A percentile compares a stretch with the other conserved stretches of the same genome.
Conservation (phyloP, 192 early-diverging fungal species). For the Backusella luteola region DNA sequence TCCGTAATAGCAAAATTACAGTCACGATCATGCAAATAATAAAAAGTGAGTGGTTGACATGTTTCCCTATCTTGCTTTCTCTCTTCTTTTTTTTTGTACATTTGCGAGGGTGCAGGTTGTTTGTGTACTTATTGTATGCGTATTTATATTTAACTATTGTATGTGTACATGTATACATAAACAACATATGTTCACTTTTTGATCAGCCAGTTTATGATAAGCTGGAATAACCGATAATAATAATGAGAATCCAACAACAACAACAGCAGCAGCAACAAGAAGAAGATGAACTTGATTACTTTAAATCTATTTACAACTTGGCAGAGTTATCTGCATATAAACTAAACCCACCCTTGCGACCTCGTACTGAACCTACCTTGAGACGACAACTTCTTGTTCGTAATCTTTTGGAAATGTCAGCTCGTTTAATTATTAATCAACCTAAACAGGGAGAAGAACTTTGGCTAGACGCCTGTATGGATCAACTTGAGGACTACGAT, state of each 20-base stretch:
- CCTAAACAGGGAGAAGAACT: conserved; percentile 15
- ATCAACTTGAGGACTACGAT: conserved; percentile 22
- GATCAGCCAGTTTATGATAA: background rate
- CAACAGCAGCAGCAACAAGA: background rate
- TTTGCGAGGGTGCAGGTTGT: background rate
- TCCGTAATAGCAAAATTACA: background rate
- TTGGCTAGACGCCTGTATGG: conserved; percentile 34
- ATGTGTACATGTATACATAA: conserved; percentile 1
- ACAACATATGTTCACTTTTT: background rate
- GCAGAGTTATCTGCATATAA: conserved; percentile 7
- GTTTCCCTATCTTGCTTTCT: background rate
- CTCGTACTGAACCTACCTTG: conserved; percentile 17
- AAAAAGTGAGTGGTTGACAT: background rate
- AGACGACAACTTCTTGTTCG: conserved; percentile 19
- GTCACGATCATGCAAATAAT: conserved; percentile 3
- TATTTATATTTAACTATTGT: background rate
- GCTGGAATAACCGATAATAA: background rate
- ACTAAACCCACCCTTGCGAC: background rate
- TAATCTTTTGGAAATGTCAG: conserved; percentile 10
- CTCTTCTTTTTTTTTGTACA: background rate
- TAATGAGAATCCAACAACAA: background rate
- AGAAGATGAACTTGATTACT: background rate
- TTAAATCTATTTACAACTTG: conserved; percentile 4
- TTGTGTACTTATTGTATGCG: background rate
- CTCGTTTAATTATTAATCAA: background rate